Conservation (phyloP, 768 basidiomycete genomes). For the Sarcodon aspratus region DNA sequence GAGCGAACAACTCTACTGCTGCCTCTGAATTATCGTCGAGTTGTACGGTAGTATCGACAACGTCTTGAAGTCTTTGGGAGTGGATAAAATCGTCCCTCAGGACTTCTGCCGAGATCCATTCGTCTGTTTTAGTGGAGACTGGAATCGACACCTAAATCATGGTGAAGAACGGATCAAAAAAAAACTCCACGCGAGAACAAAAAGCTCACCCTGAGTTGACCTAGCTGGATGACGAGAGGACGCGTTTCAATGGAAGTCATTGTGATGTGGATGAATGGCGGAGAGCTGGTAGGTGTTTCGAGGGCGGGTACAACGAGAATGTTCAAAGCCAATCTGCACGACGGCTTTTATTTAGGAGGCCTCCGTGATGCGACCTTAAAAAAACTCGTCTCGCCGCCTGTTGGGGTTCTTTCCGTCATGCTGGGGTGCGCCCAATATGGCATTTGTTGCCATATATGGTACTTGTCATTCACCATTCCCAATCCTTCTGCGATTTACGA, state of each 20-base stretch:
- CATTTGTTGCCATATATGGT: no score
- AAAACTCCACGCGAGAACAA: not conserved
- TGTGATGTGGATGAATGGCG: not conserved
- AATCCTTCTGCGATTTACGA: no score
- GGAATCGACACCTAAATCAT: conserved; percentile 66
- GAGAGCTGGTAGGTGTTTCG: not conserved
- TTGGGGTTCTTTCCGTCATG: not conserved
- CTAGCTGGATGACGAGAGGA: conserved; percentile 21
- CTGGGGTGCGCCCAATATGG: no score
- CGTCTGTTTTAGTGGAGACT: conserved; percentile 66
- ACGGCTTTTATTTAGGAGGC: not conserved
- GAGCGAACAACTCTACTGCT: conserved; percentile 67
- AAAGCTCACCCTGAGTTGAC: conserved; percentile 19
- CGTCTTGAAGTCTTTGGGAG: conserved; percentile 41
- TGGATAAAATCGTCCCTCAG: conserved; percentile 82
- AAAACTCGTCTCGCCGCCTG: not conserved
- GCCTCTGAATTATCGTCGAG: conserved; percentile 49
- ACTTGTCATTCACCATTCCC: no score
- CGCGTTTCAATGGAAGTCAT: conserved; percentile 11
- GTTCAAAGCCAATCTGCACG: not conserved
- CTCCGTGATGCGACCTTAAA: not conserved
- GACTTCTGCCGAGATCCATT: conserved; percentile 91
- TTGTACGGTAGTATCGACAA: conserved; percentile 39
- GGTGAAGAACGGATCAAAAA: not conserved
- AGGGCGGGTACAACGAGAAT: not conserved